phyloP scores from a whole-genome alignment of 108 stramenopile species.

The Skeletonema costatum region DNA sequence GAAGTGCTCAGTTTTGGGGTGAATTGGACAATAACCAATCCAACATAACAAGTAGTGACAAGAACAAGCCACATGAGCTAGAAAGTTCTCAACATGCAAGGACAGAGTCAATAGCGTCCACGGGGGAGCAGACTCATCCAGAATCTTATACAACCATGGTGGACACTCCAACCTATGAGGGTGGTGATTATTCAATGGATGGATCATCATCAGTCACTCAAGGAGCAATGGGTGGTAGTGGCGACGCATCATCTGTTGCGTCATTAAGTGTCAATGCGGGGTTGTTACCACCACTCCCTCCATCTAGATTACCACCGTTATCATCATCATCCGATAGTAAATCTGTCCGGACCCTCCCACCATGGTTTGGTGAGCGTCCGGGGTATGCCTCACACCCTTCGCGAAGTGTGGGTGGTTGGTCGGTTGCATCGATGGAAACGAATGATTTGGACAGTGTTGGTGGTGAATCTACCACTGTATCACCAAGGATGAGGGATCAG shows the following conservation, averaged over 20 bases:
- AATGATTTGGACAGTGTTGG: constrained; percentile 35
- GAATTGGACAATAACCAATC: constrained; percentile 19
- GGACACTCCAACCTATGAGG: neutral
- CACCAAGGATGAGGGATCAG: constrained; percentile 38
- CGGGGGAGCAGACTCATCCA: constrained; percentile 17
- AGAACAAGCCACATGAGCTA: neutral
- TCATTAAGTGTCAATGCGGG: neutral
- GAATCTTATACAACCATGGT: constrained; percentile 20
- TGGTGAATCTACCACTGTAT: neutral
- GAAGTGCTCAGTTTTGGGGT: constrained; percentile 14
- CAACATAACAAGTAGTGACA: neutral
- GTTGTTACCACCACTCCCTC: constrained; percentile 12
- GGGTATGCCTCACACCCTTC: neutral
- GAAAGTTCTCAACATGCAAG: neutral
- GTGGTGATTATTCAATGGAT: constrained; percentile 24
- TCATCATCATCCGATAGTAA: constrained; percentile 19
- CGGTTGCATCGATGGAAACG: constrained; percentile 32
- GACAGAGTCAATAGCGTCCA: constrained; percentile 26
- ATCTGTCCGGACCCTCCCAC: constrained; percentile 36
- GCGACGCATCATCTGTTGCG: neutral
- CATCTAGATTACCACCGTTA: constrained; percentile 10
- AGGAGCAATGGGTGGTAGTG: neutral
- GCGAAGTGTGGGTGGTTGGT: constrained; percentile 39
- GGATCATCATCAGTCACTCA: neutral
- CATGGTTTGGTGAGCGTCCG: constrained; percentile 28